Evolutionary conservation across 2,329 filamentous ascomycete genomes (phyloP), one percentile per base, ranked within the genome.

Genomic region (Trichophyton benhamiae): DNA sequence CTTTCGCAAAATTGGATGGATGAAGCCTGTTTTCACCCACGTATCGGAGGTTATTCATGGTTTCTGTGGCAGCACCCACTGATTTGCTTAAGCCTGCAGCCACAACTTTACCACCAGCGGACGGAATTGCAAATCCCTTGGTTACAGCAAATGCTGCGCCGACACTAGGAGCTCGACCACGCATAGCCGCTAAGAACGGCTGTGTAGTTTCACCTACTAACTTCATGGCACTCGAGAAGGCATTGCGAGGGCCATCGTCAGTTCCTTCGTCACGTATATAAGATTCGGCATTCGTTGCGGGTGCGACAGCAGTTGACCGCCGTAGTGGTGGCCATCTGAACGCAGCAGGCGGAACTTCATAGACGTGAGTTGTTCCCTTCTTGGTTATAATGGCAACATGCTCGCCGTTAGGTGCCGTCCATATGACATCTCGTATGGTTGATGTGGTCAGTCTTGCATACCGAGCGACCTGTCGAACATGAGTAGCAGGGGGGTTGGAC

Each of bases 381-480:
- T 95, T 90, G 0, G 94, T 97, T 27, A 96, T 85, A 76, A 99
- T 86, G 1, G 91, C 92, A 44, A 95, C 77, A 62, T 88, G 86
- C 70, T 95, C 89, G 22, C 89, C 89, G 61, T 86, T 86, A 2
- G 89, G 89, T 60, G 83, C 82, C 1, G 87, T 87, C 94, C 94
- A 99, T 2, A 86, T 84, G 48, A 96, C 88, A 69, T 96, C 92
- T 22, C 96, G 83, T 61, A 97, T 89, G 60, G 89, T 88, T 2
- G 94, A 90, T 57, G 92, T 87, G 1, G 92, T 97, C 83, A 96
- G 87, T 46, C 94, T 86, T 20, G 89, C 89, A 70, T 95, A 96
- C 63, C 91, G 85, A 6, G 91, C 89, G 63, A 96, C 81, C 71
- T 96, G 89, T 57, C 91, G 86, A 36, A 96, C 88, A 64, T 72